phyloP scores from a whole-genome alignment of 768 basidiomycete genomes.

The Pleurotus giganteus region DNA sequence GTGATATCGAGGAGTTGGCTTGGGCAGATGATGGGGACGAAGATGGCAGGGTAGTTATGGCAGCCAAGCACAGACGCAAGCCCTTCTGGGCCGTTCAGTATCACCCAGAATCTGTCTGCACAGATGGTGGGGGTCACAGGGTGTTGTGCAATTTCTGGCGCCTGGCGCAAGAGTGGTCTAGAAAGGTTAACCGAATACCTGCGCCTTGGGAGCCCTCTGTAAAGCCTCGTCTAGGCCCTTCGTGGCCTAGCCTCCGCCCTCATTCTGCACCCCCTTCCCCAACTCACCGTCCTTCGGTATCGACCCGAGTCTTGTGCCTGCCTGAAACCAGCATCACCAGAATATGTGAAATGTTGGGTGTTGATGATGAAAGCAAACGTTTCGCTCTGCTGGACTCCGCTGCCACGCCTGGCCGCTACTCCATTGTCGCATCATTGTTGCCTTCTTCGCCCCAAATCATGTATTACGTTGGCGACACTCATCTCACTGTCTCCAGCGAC shows the following conservation, averaged over 20 bases:
- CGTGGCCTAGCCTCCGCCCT: constrained; percentile 56
- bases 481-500: constrained; percentile 44
- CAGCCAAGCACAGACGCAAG: constrained; percentile 53
- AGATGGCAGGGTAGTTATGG: constrained; percentile 75
- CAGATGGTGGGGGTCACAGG: constrained; percentile 63
- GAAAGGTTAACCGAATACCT: constrained; percentile 31
- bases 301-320: constrained; percentile 38
- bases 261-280: constrained; percentile 23
- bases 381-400: constrained; percentile 79
- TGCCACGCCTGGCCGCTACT: constrained; percentile 68
- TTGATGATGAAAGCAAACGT: constrained; percentile 50
- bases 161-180: constrained; percentile 59
- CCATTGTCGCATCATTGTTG: constrained; percentile 66
- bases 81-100: constrained; percentile 92
- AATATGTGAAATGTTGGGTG: constrained; percentile 65
- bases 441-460: constrained; percentile 55
- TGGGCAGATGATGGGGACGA: constrained; percentile 70
- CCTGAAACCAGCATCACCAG: constrained; percentile 39
- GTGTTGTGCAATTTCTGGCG: constrained; percentile 75
- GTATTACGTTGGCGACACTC: constrained; percentile 49
- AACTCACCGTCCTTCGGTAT: constrained; percentile 20
- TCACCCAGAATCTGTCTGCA: constrained; percentile 83
- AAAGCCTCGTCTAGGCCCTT: constrained; percentile 37
- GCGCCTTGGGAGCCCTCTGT: constrained; percentile 40
- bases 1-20: constrained; percentile 63